Conservation (phyloP, 176 grass and related monocot species). For the Carex cristatella region DNA sequence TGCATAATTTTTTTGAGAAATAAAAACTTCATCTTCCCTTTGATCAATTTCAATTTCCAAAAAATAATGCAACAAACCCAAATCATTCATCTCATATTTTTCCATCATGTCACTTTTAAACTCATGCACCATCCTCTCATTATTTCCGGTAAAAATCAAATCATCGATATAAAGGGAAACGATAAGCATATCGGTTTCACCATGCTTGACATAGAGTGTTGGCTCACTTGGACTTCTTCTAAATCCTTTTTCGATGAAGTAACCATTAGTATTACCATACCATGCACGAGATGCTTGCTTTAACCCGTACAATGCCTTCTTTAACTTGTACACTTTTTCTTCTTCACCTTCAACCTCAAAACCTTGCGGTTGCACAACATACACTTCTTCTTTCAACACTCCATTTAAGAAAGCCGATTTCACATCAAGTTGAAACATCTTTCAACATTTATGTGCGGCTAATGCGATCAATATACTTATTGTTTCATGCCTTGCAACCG, state of each 20-base stretch:
- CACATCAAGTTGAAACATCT: constrained; percentile 9
- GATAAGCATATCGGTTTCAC: not conserved
- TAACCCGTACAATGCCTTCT: not conserved
- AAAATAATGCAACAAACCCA: not conserved
- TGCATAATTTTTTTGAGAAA: not conserved
- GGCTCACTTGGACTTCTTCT: not conserved
- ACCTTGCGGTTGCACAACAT: not conserved
- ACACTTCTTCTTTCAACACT: not conserved
- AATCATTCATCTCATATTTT: too few species aligned
- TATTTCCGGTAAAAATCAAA: not conserved
- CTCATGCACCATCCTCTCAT: not conserved
- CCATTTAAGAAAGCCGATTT: not conserved
- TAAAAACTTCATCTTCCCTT: not conserved
- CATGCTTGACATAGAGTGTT: constrained; percentile 4
- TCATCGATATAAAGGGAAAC: not conserved
- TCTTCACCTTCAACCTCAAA: not conserved
- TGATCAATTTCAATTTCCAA: not conserved
- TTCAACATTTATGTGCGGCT: not conserved
- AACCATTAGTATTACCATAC: not conserved
- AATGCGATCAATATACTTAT: not conserved
- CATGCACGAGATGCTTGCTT: not conserved
- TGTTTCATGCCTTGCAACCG: not conserved
- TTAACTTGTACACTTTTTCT: not conserved
- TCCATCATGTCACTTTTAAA: too few species aligned
- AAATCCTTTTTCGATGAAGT: not conserved